Evolutionary conservation across 2,329 filamentous ascomycete genomes (phyloP).

Genomic region (Paracoccidioides lutzii): DNA sequence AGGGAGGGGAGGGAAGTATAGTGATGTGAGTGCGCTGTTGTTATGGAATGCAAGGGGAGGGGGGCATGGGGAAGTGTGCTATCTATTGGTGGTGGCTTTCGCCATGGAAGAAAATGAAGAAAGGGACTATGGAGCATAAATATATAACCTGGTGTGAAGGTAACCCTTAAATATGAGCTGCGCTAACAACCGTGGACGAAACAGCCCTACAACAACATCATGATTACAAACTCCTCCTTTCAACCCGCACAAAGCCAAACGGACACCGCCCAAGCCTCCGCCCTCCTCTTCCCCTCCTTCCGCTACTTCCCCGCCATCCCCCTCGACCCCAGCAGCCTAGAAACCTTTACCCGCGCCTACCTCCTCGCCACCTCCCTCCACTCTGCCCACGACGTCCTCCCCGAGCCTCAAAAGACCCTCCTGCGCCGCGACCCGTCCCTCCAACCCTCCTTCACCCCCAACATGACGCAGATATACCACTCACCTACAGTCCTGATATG

Average conservation of each 20-base stretch:
- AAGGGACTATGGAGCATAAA: constrained; percentile 2
- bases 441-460: constrained; percentile 37
- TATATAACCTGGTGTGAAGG: no score
- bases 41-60: neutral
- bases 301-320: constrained; percentile 63
- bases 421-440: constrained; percentile 38
- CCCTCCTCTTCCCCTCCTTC: constrained; percentile 71
- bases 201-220: constrained; percentile 72
- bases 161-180: neutral
- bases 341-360: constrained; percentile 33
- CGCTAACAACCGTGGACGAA: constrained; percentile 1
- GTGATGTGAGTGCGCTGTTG: constrained; percentile 44
- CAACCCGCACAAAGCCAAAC: constrained; percentile 33
- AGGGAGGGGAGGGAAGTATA: constrained; percentile 52
- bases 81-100: neutral
- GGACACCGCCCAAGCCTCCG: constrained; percentile 36
- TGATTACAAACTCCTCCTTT: constrained; percentile 66
- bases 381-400: constrained; percentile 21
- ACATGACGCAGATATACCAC: constrained; percentile 51
- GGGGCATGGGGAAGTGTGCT: neutral
- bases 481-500: constrained; percentile 60
- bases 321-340: constrained; percentile 42
- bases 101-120: neutral
- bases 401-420: constrained; percentile 16
- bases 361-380: constrained; percentile 27